These are phyloP conservation scores for Ceratocystis eucalypticola DNA, from an alignment of 2,329 filamentous ascomycete genomes.

Conservation along the genomic window DNA sequence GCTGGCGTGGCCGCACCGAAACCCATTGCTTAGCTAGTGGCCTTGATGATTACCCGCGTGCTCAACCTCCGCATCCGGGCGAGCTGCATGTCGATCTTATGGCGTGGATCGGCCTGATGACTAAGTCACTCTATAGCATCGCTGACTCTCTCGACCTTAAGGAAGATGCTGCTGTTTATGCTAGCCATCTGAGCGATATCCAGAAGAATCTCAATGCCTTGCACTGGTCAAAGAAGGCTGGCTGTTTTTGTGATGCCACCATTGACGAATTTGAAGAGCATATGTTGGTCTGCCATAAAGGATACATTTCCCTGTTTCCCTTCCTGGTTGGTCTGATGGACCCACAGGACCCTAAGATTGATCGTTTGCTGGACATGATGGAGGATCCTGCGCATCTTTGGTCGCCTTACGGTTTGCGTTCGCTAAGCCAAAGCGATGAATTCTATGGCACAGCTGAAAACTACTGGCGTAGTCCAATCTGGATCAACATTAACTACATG, in stretches of 20 bases:
- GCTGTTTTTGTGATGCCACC: slow-evolving; percentile 86
- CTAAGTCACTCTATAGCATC: slow-evolving; percentile 68
- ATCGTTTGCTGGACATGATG: slow-evolving; percentile 62
- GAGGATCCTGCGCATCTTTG: slow-evolving; percentile 76
- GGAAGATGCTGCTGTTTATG: slow-evolving; percentile 64
- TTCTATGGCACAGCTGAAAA: slow-evolving; percentile 87
- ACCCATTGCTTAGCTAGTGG: slow-evolving; percentile 84
- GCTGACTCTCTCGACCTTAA: slow-evolving; percentile 58
- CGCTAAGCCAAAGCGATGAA: slow-evolving; percentile 68
- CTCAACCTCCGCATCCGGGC: slow-evolving; percentile 85
- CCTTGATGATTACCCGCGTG: slow-evolving; percentile 87
- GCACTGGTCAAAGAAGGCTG: slow-evolving; percentile 72
- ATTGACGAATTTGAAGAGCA: slow-evolving; percentile 93
- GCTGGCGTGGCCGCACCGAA: slow-evolving; percentile 83
- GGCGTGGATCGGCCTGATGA: slow-evolving; percentile 96
- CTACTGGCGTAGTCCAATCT: slow-evolving; percentile 90
- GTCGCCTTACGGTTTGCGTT: slow-evolving; percentile 77
- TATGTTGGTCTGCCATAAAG: slow-evolving; percentile 82
- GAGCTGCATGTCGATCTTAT: slow-evolving; percentile 93
- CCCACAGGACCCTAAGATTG: slow-evolving; percentile 59
- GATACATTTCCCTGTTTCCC: slow-evolving; percentile 86
- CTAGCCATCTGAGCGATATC: slow-evolving; percentile 61
- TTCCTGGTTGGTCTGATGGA: slow-evolving; percentile 74
- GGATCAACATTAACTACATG: slow-evolving; percentile 95
- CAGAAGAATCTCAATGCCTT: slow-evolving; percentile 77